Evolutionary conservation across 2,329 filamentous ascomycete species (phyloP), one percentile per base, ranked within the genome.

Genomic region (Lecanoromycetidae sp.): DNA sequence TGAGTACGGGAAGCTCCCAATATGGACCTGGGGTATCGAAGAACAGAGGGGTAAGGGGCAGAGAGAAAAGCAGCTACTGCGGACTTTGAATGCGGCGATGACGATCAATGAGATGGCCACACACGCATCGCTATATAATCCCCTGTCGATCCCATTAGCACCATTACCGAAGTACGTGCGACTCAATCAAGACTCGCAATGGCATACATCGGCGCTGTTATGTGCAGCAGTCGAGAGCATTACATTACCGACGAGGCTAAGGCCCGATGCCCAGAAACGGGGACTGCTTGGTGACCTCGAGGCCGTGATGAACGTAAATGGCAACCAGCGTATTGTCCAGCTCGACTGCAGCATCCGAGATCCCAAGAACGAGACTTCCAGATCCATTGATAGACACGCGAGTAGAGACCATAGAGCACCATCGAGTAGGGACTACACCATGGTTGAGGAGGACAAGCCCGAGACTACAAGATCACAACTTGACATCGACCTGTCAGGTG

Each of bases 1-100:
- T 60, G 91, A 98, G 61, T 90, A 88, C 61, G 86, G 87, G 25
- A 96, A 95, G 67, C 77, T 80, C 27, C 79, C 79, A 42, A 77
- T 95, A 26, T 93, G 87, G 84, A 75, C 87, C 10, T 96, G 88
- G 82, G 88, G 83, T 0, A 62, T 87, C 19, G 83, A 93, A 61
- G 79, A 82, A 47, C 68, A 72, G 33, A 68, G 63, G 40, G 74
- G 47, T n/a, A 44, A 49, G 69, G 35, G 66, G 8, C 27, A 33
- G 34, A 48, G 39, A 68, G 66, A 60, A 81, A 54, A 78, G 55
- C 74, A 79, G 49, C 61, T 80, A 29, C 67, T 82, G 34, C 77
- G 80, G 48, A 71, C 85, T 17, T 74, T 78, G 39, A 94, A 94
- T 62, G 76, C 78, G 35, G 84, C 87, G 5, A 78, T 79, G 54